A percentile compares a stretch with the other conserved stretches of the same genome.
Evolutionary conservation across 2,329 filamentous ascomycete genomes (phyloP).

Genomic region (Sporothrix euskadiensis): DNA sequence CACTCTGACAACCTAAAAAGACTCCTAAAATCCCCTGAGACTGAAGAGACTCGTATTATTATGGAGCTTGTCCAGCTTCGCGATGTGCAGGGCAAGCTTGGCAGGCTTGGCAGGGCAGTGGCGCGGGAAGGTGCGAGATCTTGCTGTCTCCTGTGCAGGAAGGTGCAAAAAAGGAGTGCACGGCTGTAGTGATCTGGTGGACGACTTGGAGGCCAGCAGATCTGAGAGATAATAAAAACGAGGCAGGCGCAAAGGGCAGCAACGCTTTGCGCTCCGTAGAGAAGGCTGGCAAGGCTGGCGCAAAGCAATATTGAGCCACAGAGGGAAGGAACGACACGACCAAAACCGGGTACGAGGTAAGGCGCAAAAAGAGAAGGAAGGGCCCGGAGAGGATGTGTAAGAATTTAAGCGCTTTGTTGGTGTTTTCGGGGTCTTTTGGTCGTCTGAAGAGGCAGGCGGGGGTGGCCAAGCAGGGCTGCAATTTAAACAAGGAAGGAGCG

Average conservation of each 20-base stretch:
- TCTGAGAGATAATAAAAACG: background rate
- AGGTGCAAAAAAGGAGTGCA: background rate
- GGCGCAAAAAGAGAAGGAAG: background rate
- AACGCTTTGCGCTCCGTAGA: background rate
- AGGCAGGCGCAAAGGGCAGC: background rate
- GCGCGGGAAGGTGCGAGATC: background rate
- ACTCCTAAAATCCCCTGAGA: background rate
- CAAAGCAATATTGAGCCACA: constrained; percentile 11
- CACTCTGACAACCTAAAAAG: constrained; percentile 1
- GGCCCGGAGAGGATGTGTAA: background rate
- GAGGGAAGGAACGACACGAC: background rate
- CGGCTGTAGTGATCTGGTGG: background rate
- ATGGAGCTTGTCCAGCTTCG: constrained; percentile 4
- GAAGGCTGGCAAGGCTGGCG: background rate
- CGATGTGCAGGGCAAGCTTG: background rate
- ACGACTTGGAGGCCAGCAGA: background rate
- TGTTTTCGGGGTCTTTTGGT: background rate
- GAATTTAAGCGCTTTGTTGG: background rate
- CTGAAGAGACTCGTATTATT: background rate
- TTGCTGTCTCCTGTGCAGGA: background rate
- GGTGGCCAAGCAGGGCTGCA: background rate
- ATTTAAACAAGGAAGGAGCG: constrained; percentile 13
- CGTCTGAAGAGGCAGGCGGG: background rate
- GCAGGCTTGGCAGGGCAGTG: background rate
- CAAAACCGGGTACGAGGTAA: constrained; percentile 3